A percentile compares a stretch with the other conserved stretches of the same genome.
Conservation (phyloP, 345 rosid genomes). For the Eutrema yunnanense region DNA sequence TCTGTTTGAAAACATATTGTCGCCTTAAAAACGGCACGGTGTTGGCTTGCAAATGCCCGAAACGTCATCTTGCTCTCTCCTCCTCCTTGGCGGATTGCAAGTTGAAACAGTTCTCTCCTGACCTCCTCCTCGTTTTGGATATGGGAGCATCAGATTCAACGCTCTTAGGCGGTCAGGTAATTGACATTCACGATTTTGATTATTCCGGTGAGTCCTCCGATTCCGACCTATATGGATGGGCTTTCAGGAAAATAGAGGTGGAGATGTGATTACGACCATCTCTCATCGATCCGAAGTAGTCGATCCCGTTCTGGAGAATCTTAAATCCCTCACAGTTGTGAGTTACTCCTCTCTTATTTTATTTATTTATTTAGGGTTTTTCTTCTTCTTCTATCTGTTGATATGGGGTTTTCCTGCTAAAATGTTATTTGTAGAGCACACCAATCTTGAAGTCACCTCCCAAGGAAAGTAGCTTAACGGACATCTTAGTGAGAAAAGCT, state of each 20-base stretch:
- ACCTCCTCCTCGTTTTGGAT: neutral
- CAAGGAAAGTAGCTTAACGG: constrained; percentile 81
- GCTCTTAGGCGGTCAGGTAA: constrained; percentile 43
- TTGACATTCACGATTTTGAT: neutral
- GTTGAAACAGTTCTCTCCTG: too few species aligned
- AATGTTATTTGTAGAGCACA: constrained; percentile 39
- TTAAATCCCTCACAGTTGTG: constrained; percentile 74
- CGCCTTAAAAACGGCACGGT: constrained; percentile 7
- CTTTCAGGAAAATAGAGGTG: constrained; percentile 25
- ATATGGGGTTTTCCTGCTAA: neutral
- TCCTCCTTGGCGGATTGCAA: too few species aligned
- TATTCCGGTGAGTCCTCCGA: too few species aligned
- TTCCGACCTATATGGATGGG: neutral
- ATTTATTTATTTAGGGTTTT: neutral
- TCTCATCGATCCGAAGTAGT: constrained; percentile 51
- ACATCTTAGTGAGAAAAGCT: constrained; percentile 78
- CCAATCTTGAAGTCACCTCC: constrained; percentile 72
- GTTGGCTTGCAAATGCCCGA: neutral
- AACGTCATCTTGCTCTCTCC: neutral
- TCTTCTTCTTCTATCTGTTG: neutral
- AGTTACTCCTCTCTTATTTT: constrained; percentile 14
- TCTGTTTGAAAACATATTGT: neutral
- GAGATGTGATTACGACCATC: constrained; percentile 77
- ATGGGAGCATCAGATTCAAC: constrained; percentile 32
- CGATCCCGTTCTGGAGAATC: constrained; percentile 74